phyloP scores from a whole-genome alignment of 2,329 filamentous ascomycete genomes.

The Lizonia empirigonia region DNA sequence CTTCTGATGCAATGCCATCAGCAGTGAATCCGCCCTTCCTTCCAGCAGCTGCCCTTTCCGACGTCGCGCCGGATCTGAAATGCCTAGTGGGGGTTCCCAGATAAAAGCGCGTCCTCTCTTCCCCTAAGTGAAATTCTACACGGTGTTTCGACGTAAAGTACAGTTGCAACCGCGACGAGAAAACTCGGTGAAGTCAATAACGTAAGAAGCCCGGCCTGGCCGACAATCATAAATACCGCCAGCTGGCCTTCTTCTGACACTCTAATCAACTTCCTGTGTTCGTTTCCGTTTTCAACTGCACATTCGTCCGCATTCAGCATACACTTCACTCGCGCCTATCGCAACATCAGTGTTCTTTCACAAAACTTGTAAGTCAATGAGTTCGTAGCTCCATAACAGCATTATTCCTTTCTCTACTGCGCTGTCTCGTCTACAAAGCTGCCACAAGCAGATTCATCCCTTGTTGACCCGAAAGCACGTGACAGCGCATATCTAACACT shows the following conservation, averaged over 20 bases:
- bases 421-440: background rate
- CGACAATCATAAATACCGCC: conserved; percentile 31
- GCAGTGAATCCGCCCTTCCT: background rate
- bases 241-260: conserved; percentile 11
- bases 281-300: conserved; percentile 1
- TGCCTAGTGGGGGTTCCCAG: conserved; percentile 39
- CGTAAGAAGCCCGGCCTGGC: conserved; percentile 40
- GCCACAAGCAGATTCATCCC: background rate
- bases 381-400: background rate
- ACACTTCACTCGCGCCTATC: background rate
- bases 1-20: background rate
- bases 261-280: conserved; percentile 5
- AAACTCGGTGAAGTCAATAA: conserved; percentile 40
- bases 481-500: conserved; percentile 1
- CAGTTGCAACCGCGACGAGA: background rate
- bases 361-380: background rate
- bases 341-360: background rate
- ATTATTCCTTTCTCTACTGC: background rate
- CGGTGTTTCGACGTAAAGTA: conserved; percentile 21
- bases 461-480: conserved; percentile 6
- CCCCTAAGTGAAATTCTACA: conserved; percentile 43
- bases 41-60: conserved; percentile 27
- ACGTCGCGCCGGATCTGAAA: conserved; percentile 31
- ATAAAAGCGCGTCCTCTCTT: conserved; percentile 35
- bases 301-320: conserved; percentile 14